Conservation (phyloP, 768 basidiomycete species). For the Boletus patriciae region DNA sequence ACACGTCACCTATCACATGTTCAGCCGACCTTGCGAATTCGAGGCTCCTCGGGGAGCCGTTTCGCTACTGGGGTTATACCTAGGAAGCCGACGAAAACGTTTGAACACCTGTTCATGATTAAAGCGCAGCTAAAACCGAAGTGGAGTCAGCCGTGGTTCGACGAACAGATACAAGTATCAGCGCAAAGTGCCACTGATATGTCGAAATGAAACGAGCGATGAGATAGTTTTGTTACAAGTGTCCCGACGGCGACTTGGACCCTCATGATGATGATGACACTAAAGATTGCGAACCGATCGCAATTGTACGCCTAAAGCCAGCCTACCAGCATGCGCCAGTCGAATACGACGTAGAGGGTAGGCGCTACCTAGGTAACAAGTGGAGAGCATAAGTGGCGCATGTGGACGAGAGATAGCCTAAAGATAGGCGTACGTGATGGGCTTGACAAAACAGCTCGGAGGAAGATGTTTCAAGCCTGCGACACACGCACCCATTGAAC, state of each 20-base stretch:
- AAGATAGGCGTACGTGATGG: constrained; percentile 1
- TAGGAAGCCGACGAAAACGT: neutral
- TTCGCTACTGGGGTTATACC: neutral
- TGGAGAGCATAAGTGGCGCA: constrained; percentile 13
- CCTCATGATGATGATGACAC: neutral
- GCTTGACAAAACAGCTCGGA: neutral
- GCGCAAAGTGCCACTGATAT: neutral
- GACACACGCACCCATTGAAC: neutral
- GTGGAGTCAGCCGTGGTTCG: neutral
- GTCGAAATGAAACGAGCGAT: constrained; percentile 3
- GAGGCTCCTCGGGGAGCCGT: neutral
- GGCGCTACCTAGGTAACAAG: neutral
- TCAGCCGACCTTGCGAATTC: no score
- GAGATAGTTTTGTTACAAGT: neutral
- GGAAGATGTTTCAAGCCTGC: neutral
- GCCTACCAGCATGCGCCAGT: neutral
- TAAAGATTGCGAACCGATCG: neutral
- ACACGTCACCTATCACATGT: neutral
- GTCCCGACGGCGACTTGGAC: neutral
- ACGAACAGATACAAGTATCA: neutral
- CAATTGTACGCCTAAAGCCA: neutral
- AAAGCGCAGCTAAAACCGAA: neutral
- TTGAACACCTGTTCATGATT: neutral
- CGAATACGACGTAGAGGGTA: constrained; percentile 9
- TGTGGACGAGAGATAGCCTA: neutral